Percentiles rank a stretch among this genome's conserved stretches.
These are phyloP conservation scores for Rugonectria rugulosa DNA, from an alignment of 2,329 filamentous ascomycete genomes.

Conservation along the genomic window DNA sequence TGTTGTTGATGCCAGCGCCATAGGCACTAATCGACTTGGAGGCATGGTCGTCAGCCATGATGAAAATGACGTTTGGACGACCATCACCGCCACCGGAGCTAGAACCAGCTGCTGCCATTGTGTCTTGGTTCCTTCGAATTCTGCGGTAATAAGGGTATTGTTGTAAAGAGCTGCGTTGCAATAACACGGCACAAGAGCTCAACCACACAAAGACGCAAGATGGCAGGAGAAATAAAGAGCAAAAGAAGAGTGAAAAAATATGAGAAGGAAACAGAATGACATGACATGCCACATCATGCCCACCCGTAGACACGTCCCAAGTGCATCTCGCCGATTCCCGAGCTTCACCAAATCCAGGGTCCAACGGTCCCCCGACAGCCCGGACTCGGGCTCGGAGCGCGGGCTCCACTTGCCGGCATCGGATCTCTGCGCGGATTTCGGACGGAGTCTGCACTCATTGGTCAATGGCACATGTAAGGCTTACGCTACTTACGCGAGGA, in stretches of 20 bases:
- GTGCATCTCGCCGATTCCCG: conserved; percentile 23
- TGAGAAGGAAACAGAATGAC: conserved; percentile 1
- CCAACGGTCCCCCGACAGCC: background rate
- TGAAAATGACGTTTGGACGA: conserved; percentile 51
- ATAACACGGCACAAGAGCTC: background rate
- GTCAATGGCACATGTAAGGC: background rate
- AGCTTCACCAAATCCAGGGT: conserved; percentile 21
- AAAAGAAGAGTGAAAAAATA: background rate
- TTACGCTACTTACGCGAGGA: background rate
- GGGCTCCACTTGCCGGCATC: conserved; percentile 18
- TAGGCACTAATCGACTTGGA: conserved; percentile 58
- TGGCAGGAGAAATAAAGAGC: background rate
- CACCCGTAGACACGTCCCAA: background rate
- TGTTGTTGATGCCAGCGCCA: conserved; percentile 59
- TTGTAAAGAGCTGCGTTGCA: background rate
- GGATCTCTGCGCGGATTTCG: conserved; percentile 21
- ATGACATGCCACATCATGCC: conserved; percentile 9
- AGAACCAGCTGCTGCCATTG: conserved; percentile 18
- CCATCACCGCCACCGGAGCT: background rate
- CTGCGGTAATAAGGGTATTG: background rate
- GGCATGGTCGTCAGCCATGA: conserved; percentile 64
- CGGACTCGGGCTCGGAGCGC: conserved; percentile 19
- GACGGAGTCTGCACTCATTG: conserved; percentile 17
- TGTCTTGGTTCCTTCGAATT: background rate
- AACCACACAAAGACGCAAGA: background rate